Base-by-base conservation (phyloP, 225 moss, liverwort and hornwort species). In the Sphagnum contortum region DNA sequence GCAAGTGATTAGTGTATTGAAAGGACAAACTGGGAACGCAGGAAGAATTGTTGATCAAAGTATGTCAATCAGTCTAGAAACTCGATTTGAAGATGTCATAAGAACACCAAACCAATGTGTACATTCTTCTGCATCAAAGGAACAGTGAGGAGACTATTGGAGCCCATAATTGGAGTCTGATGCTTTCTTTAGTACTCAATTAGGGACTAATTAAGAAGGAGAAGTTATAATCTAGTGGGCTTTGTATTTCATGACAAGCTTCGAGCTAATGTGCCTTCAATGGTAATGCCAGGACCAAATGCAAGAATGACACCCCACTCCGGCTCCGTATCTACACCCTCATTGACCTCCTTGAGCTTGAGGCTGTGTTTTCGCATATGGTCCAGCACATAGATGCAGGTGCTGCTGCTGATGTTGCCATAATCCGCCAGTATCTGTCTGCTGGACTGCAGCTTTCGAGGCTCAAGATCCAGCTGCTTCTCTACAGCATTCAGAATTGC, bases 371-470 rank as follows among this genome's bases (percentile, higher is more conserved):
- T 75, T 2, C 96, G 88, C 90, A 98, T 98, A 75, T 92, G 90
- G 62, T 98, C 96, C 58, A 98, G 70, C 14, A 98, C 96, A 59
- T 90, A 98, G 13, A 98, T 92, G 77, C 90, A 80, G 44, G 92
- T 92, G 64, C 92, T 98, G 83, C 92, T 92, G 74, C 87, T 92
- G 61, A 98, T 90, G 80, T 98, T 98, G 68, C 96, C 96, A 60
- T 92, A 98, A 52, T 98, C 96, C 49, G 80, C 72, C 48, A 98
- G 67, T 46, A 98, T 92, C 62, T 85, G 82, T 44, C 96, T 61
- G 9, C 88, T 80, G 45, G 74, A 74, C 5, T 74, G 69, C 53
- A 98, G 69, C 75, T 98, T 98, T 68, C 86, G 80, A 3, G 92
- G 90, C 8, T 77, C 73, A 44, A 98, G 90, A 3, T 80, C 68